phyloP scores from a whole-genome alignment of 495 filamentous ascomycete genomes.

The Cudoniella acicularis region DNA sequence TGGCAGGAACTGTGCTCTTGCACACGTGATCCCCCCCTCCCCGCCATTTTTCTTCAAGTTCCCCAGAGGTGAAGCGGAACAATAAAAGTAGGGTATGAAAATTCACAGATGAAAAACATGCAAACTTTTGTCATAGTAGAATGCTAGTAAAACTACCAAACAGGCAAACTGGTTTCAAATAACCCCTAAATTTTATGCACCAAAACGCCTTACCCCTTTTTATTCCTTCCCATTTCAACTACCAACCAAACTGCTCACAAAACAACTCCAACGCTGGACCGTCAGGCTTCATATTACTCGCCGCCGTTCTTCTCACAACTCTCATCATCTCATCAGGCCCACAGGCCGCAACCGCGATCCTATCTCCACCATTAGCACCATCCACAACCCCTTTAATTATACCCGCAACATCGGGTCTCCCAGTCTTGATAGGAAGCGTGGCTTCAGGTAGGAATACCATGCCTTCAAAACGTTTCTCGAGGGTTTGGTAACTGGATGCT shows the following conservation, averaged over 20 bases:
- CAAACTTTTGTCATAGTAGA: no score
- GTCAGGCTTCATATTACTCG: slow-evolving; percentile 40
- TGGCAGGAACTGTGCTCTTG: no score
- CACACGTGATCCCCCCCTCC: no score
- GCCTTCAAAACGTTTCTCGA: no score
- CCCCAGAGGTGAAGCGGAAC: no score
- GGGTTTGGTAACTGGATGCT: slow-evolving; percentile 10
- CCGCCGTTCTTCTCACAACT: slow-evolving; percentile 46
- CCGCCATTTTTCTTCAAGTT: no score
- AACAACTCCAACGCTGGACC: slow-evolving; percentile 51
- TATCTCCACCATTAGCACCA: slow-evolving; percentile 33
- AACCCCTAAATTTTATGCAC: no score
- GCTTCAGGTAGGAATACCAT: neutral
- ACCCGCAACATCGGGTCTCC: slow-evolving; percentile 38
- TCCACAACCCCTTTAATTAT: slow-evolving; percentile 40
- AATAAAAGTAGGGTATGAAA: no score
- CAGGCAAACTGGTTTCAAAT: no score
- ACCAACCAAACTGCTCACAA: slow-evolving; percentile 56
- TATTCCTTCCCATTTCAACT: neutral
- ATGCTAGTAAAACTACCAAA: no score
- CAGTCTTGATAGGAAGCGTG: slow-evolving; percentile 22
- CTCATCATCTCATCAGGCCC: slow-evolving; percentile 46
- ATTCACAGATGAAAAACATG: no score
- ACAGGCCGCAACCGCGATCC: slow-evolving; percentile 48
- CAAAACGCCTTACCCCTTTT: no score